Conservation (phyloP, 2,329 filamentous ascomycete genomes). For the Thermomyces lanuginosus region DNA sequence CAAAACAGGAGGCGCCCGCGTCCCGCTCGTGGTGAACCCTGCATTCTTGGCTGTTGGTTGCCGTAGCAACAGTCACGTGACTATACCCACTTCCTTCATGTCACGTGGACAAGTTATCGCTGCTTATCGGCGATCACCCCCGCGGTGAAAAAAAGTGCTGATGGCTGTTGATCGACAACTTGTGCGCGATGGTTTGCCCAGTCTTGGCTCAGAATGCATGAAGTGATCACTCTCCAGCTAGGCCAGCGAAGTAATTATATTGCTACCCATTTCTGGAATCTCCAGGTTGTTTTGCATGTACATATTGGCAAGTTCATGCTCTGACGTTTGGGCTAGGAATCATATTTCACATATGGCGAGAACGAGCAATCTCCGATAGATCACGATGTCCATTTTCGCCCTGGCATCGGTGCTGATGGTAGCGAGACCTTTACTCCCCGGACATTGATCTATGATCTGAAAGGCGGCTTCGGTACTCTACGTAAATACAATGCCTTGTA, state of each 20-base stretch:
- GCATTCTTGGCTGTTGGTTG: too few relatives aligned
- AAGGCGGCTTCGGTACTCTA: slow-evolving; percentile 79
- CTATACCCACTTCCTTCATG: too few relatives aligned
- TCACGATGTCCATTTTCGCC: slow-evolving; percentile 76
- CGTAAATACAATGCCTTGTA: slow-evolving; percentile 81
- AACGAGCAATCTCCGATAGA: slow-evolving; percentile 52
- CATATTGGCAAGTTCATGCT: slow-evolving; percentile 4
- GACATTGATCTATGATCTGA: slow-evolving; percentile 85
- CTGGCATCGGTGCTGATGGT: slow-evolving; percentile 67
- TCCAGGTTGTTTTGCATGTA: slow-evolving; percentile 45
- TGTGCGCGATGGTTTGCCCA: too few relatives aligned
- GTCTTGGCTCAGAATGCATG: slow-evolving; percentile 66
- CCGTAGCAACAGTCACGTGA: too few relatives aligned
- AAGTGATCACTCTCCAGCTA: slow-evolving; percentile 86
- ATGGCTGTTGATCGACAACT: too few relatives aligned
- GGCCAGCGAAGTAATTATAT: slow-evolving; percentile 86
- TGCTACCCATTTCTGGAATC: slow-evolving; percentile 94
- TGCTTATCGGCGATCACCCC: too few relatives aligned
- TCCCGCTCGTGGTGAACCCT: too few relatives aligned
- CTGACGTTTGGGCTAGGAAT: slow-evolving; percentile 47
- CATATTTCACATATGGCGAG: slow-evolving; percentile 78
- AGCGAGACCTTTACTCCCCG: slow-evolving; percentile 83
- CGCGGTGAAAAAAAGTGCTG: too few relatives aligned
- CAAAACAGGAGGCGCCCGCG: too few relatives aligned
- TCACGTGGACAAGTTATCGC: too few relatives aligned